These are phyloP conservation scores for Durotheca rogersii DNA, from an alignment of 495 filamentous ascomycete genomes.

Conservation along the genomic window DNA sequence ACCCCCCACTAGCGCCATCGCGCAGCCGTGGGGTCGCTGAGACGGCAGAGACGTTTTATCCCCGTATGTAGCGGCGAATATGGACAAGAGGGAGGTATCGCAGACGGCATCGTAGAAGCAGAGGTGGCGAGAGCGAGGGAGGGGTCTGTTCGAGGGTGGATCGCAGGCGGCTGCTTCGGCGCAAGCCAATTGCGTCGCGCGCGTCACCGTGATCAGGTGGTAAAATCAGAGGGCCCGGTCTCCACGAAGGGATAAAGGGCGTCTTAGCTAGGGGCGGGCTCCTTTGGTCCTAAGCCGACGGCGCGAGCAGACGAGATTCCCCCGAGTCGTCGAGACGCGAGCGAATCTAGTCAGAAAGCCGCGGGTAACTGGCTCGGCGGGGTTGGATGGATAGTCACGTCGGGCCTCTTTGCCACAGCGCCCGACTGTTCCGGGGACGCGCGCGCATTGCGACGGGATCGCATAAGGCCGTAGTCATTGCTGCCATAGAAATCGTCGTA, in stretches of 20 bases:
- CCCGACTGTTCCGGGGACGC: neutral
- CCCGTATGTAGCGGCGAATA: too few relatives aligned
- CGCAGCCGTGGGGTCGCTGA: neutral
- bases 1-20: neutral
- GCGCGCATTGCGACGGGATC: slow-evolving; percentile 3
- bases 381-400: neutral
- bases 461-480: slow-evolving; percentile 2
- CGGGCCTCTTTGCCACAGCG: neutral
- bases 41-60: too few relatives aligned
- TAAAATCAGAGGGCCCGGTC: neutral
- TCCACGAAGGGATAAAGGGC: slow-evolving; percentile 5
- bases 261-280: too few relatives aligned
- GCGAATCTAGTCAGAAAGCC: slow-evolving; percentile 14
- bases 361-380: slow-evolving; percentile 1
- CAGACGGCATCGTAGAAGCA: neutral
- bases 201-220: neutral
- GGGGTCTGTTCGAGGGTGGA: neutral
- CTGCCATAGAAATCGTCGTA: slow-evolving; percentile 1
- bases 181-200: slow-evolving; percentile 16
- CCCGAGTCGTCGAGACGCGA: slow-evolving; percentile 1
- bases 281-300: neutral
- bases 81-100: too few relatives aligned
- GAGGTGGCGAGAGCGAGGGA: neutral
- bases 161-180: neutral
- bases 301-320: neutral